Percentiles rank a stretch among this genome's conserved stretches.
Conservation (phyloP, 352 stramenopile genomes). For the Aphanomyces invadans region DNA sequence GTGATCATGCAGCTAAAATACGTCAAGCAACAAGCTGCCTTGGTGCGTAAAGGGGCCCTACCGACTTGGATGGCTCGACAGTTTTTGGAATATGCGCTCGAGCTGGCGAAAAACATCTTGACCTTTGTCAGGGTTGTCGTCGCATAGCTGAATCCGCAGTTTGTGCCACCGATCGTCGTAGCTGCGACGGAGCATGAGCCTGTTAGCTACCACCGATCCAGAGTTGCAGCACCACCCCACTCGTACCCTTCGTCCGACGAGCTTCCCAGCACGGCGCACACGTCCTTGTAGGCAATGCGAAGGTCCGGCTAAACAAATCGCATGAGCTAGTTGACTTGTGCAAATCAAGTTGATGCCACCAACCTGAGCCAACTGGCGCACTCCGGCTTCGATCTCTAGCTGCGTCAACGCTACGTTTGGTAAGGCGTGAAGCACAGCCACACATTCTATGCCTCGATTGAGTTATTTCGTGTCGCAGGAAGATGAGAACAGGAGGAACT, state of each 20-base stretch:
- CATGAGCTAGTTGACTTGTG: no score
- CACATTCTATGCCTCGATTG: neutral
- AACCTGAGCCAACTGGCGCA: neutral
- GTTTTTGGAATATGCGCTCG: neutral
- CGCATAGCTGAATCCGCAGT: neutral
- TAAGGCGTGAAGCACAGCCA: neutral
- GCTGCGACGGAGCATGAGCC: no score
- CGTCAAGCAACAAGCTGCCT: neutral
- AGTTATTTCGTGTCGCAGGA: no score
- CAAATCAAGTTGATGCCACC: neutral
- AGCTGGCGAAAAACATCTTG: conserved; percentile 3
- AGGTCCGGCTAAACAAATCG: conserved; percentile 1
- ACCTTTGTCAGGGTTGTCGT: neutral
- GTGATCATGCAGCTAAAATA: neutral
- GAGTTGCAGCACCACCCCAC: neutral
- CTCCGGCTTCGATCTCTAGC: neutral
- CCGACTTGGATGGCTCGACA: conserved; percentile 6
- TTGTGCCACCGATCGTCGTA: neutral
- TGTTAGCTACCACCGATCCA: neutral
- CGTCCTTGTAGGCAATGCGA: neutral
- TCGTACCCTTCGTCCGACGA: neutral
- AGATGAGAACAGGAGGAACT: no score
- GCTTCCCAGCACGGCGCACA: neutral
- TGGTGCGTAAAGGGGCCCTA: neutral
- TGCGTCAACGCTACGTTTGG: conserved; percentile 1